A percentile compares a stretch with the other conserved stretches of the same genome.
Conservation (phyloP, 768 basidiomycete genomes). For the Rhizopogon sp. region DNA sequence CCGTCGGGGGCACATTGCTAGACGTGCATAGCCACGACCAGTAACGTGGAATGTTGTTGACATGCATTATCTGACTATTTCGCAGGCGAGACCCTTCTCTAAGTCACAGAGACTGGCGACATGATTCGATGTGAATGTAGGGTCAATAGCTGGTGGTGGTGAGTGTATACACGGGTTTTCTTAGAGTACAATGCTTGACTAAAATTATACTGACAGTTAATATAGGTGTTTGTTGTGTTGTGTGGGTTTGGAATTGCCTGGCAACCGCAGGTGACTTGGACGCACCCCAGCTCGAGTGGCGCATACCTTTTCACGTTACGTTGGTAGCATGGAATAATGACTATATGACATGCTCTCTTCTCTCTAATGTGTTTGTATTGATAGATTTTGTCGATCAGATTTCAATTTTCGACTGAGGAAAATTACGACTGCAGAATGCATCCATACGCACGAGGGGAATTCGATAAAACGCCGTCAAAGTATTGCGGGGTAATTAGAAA, state of each 20-base stretch:
- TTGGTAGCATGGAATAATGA: not conserved
- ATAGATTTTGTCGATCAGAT: not conserved
- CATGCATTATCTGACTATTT: not conserved
- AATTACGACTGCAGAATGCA: too few species aligned
- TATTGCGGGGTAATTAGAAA: too few species aligned
- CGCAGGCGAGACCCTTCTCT: not conserved
- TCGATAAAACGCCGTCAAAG: too few species aligned
- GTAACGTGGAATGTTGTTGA: not conserved
- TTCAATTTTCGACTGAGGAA: not conserved
- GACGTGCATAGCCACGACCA: not conserved
- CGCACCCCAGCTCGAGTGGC: not conserved
- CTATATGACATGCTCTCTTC: not conserved
- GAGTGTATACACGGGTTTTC: not conserved
- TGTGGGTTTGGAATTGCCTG: not conserved
- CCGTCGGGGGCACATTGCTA: not conserved
- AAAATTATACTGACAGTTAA: too few species aligned
- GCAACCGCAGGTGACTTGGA: not conserved
- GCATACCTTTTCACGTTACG: not conserved
- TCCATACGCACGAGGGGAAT: not conserved
- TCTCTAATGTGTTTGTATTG: not conserved
- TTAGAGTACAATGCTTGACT: not conserved
- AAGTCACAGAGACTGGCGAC: not conserved
- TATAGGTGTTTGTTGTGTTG: too few species aligned
- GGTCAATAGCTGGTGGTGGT: not conserved
- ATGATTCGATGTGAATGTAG: not conserved